Percentiles rank a stretch among this genome's conserved stretches.
Evolutionary conservation across 2,329 filamentous ascomycete species (phyloP).

Genomic region (Fusarium illudens): DNA sequence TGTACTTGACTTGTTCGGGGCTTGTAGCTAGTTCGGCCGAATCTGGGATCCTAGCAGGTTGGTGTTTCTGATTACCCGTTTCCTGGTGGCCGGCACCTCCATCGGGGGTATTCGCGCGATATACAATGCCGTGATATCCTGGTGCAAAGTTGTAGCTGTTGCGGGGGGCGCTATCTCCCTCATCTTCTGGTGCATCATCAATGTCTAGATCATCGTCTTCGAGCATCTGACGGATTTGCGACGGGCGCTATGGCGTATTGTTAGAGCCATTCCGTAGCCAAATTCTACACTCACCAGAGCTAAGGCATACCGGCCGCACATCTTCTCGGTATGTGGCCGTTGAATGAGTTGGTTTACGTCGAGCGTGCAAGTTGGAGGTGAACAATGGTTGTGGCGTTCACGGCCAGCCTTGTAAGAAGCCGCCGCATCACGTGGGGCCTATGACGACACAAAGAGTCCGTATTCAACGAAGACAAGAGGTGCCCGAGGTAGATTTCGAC

Average conservation of each 20-base stretch:
- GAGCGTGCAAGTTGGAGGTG: neutral
- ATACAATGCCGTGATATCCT: constrained; percentile 84
- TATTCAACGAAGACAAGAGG: neutral
- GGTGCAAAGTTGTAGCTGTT: constrained; percentile 95
- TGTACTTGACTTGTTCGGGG: constrained; percentile 66
- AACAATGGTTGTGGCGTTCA: neutral
- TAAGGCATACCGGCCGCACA: constrained; percentile 51
- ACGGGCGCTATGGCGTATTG: constrained; percentile 68
- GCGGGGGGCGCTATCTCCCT: constrained; percentile 66
- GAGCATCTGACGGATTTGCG: constrained; percentile 77
- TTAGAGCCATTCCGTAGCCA: neutral
- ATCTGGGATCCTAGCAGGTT: neutral
- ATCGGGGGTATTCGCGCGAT: constrained; percentile 76
- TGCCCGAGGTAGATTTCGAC: neutral
- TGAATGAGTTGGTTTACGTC: neutral
- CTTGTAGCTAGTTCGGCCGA: neutral
- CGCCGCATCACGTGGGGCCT: constrained; percentile 21
- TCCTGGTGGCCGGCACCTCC: constrained; percentile 59
- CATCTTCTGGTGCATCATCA: constrained; percentile 75
- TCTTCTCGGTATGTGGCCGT: constrained; percentile 11
- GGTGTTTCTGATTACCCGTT: neutral
- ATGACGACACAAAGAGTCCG: constrained; percentile 1
- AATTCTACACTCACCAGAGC: constrained; percentile 42
- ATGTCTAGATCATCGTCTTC: constrained; percentile 78
- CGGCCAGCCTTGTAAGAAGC: neutral